phyloP scores from a whole-genome alignment of 768 basidiomycete species.

The Paxillus ammoniavirescens region DNA sequence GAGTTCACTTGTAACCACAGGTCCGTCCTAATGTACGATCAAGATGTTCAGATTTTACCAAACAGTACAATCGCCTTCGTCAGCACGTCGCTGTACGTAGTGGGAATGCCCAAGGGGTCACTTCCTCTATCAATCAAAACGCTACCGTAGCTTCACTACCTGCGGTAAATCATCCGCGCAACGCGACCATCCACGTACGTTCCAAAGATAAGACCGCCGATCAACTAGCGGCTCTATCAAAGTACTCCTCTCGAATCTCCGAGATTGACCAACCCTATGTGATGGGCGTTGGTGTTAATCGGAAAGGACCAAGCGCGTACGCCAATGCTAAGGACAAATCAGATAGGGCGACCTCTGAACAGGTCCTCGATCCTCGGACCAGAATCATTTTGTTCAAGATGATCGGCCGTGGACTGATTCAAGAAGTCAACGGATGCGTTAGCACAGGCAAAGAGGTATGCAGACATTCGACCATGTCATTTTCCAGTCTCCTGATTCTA shows the following conservation, averaged over 20 bases:
- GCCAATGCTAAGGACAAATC: slow-evolving; percentile 94
- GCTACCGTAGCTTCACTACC: slow-evolving; percentile 61
- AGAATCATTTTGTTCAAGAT: slow-evolving; percentile 93
- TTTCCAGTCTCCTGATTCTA: slow-evolving; percentile 3
- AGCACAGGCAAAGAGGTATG: slow-evolving; percentile 96
- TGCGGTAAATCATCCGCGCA: slow-evolving; percentile 66
- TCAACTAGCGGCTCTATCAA: slow-evolving; percentile 72
- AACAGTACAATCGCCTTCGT: slow-evolving; percentile 92
- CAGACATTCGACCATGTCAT: neutral
- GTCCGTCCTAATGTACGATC: neutral
- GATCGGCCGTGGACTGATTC: slow-evolving; percentile 85
- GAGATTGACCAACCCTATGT: slow-evolving; percentile 75
- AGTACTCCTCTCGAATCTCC: slow-evolving; percentile 72
- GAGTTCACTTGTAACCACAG: slow-evolving; percentile 14
- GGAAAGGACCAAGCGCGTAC: slow-evolving; percentile 87
- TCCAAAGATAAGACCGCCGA: slow-evolving; percentile 61
- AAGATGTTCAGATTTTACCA: slow-evolving; percentile 81
- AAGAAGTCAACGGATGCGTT: slow-evolving; percentile 93
- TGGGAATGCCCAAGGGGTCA: slow-evolving; percentile 60
- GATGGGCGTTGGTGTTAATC: slow-evolving; percentile 73
- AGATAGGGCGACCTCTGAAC: slow-evolving; percentile 95
- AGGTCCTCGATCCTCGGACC: slow-evolving; percentile 96
- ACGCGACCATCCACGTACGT: slow-evolving; percentile 25
- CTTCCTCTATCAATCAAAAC: slow-evolving; percentile 50
- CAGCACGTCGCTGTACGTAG: slow-evolving; percentile 87